phyloP scores from a whole-genome alignment of 2,329 filamentous ascomycete species.

The Colletotrichum eremochloae region DNA sequence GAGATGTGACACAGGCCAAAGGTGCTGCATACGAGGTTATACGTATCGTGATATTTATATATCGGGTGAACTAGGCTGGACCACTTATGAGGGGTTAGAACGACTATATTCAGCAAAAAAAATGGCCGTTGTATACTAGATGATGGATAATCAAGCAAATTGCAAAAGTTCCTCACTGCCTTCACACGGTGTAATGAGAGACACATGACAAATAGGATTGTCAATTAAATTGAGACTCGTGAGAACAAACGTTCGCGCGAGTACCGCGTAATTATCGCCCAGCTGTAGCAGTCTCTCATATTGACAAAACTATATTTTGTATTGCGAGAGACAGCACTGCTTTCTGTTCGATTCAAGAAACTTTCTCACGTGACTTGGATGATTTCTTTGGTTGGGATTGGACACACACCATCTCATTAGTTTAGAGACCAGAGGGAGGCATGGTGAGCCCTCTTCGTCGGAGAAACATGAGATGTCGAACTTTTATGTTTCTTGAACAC shows the following conservation, averaged over 20 bases:
- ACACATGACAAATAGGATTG: no score
- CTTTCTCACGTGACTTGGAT: background rate
- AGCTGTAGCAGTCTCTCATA: background rate
- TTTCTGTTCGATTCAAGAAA: background rate
- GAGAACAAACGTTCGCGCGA: background rate
- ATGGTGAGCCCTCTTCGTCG: background rate
- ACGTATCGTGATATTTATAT: no score
- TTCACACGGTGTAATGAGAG: background rate
- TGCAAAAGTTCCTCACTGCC: background rate
- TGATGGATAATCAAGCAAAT: background rate
- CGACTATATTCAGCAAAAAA: no score
- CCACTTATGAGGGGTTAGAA: no score
- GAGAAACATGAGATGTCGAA: background rate
- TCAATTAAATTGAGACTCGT: background rate
- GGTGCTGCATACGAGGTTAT: no score
- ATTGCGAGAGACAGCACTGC: background rate
- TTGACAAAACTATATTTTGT: background rate
- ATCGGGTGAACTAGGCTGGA: no score
- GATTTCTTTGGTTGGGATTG: background rate
- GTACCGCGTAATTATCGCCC: background rate
- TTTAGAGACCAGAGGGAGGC: background rate
- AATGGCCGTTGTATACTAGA: background rate
- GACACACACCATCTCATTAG: background rate
- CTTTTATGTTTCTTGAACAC: background rate
- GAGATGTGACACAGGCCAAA: no score